These are phyloP conservation scores for Colletotrichum lini DNA, from an alignment of 2,329 filamentous ascomycete species.

Conservation along the genomic window DNA sequence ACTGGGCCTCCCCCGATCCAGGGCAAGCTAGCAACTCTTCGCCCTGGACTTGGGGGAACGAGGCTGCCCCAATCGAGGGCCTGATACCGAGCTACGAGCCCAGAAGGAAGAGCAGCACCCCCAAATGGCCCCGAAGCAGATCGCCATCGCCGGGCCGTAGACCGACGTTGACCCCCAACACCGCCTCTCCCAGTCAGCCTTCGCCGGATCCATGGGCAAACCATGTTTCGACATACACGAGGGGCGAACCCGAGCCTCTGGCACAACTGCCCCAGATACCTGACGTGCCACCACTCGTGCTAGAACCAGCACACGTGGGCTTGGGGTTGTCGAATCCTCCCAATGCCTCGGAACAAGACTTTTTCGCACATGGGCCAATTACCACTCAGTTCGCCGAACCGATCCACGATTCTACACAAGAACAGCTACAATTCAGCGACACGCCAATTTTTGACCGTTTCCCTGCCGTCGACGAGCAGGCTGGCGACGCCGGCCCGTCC, in stretches of 20 bases:
- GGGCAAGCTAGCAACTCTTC: constrained; percentile 42
- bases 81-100: constrained; percentile 50
- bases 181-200: constrained; percentile 52
- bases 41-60: constrained; percentile 36
- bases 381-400: constrained; percentile 2
- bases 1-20: constrained; percentile 54
- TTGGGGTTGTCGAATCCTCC: background rate
- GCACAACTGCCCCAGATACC: constrained; percentile 42
- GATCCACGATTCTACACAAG: constrained; percentile 20
- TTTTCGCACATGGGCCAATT: background rate
- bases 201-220: constrained; percentile 60
- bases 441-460: background rate
- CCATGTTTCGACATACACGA: constrained; percentile 49
- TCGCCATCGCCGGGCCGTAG: constrained; percentile 54
- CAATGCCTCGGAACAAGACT: background rate
- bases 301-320: constrained; percentile 12
- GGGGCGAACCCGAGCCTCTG: constrained; percentile 39
- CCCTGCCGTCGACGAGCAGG: background rate
- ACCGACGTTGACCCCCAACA: constrained; percentile 50
- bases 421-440: background rate
- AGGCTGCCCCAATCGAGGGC: constrained; percentile 42
- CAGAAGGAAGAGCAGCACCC: constrained; percentile 53
- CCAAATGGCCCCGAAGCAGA: constrained; percentile 57
- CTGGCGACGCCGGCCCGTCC: constrained; percentile 1
- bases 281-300: constrained; percentile 40